Evolutionary conservation across 768 basidiomycete genomes (phyloP).

Genomic region (Russula emetica): DNA sequence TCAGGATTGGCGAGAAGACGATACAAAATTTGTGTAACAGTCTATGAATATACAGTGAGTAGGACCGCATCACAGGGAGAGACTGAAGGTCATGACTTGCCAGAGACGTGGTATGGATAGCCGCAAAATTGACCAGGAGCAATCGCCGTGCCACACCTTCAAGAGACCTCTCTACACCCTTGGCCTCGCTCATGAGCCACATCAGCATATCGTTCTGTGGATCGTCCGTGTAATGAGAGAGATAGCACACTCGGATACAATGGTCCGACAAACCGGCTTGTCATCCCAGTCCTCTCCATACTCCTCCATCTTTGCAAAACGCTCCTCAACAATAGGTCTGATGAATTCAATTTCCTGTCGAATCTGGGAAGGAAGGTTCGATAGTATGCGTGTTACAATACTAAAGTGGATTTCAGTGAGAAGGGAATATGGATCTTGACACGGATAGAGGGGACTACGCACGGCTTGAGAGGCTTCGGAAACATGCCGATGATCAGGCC

Average conservation of each 20-base stretch:
- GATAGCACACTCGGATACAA: neutral
- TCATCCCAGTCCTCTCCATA: constrained; percentile 3
- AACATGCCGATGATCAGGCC: constrained; percentile 37
- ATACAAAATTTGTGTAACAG: constrained; percentile 23
- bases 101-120: constrained; percentile 37
- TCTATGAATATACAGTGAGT: neutral
- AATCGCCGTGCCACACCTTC: constrained; percentile 34
- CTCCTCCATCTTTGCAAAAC: constrained; percentile 4
- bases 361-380: neutral
- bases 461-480: constrained; percentile 45
- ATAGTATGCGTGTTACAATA: neutral
- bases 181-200: constrained; percentile 40
- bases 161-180: constrained; percentile 33
- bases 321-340: constrained; percentile 9
- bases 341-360: constrained; percentile 1
- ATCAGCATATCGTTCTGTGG: constrained; percentile 39
- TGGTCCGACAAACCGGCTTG: neutral
- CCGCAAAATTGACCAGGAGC: constrained; percentile 39
- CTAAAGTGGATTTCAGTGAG: neutral
- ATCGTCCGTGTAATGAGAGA: neutral
- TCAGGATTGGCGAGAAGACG: constrained; percentile 29
- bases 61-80: neutral
- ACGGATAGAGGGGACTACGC: constrained; percentile 12
- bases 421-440: neutral
- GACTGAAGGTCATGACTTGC: constrained; percentile 21